A percentile compares a stretch with the other conserved stretches of the same genome.
Evolutionary conservation across 192 early-diverging fungal genomes (phyloP).

Genomic region (Fimicolochytrium jonesii): DNA sequence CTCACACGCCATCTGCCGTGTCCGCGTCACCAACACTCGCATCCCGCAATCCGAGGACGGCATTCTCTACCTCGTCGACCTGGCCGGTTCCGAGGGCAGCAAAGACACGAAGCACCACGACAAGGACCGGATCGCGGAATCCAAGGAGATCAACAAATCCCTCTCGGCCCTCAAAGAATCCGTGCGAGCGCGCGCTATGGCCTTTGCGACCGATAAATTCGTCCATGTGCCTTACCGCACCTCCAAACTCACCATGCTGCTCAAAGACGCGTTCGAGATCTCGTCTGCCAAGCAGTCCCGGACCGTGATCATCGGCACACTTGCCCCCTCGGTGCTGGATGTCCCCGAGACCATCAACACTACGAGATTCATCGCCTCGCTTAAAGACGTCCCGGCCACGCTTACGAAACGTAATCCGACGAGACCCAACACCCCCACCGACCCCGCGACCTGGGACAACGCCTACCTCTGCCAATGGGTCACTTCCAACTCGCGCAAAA

Average conservation of each 20-base stretch:
- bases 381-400: conserved; percentile 37
- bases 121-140: conserved; percentile 44
- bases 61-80: conserved; percentile 45
- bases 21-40: conserved; percentile 30
- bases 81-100: conserved; percentile 46
- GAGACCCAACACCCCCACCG: background rate
- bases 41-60: conserved; percentile 42
- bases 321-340: conserved; percentile 33
- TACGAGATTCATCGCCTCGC: conserved; percentile 33
- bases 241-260: conserved; percentile 42
- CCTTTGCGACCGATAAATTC: conserved; percentile 12
- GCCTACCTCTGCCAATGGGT: conserved; percentile 36
- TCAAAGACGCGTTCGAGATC: conserved; percentile 52
- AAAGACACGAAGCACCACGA: conserved; percentile 38
- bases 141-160: conserved; percentile 47
- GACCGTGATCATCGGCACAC: conserved; percentile 42
- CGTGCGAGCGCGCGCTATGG: conserved; percentile 40
- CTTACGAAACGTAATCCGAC: conserved; percentile 7
- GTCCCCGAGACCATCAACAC: conserved; percentile 40
- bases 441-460: conserved; percentile 43
- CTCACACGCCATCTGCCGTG: conserved; percentile 40
- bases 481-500: background rate
- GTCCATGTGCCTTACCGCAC: conserved; percentile 48
- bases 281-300: conserved; percentile 23
- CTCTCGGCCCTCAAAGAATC: conserved; percentile 53